These are phyloP conservation scores for Ilex aquifolium DNA, from an alignment of 257 asterid genomes.

Conservation along the genomic window DNA sequence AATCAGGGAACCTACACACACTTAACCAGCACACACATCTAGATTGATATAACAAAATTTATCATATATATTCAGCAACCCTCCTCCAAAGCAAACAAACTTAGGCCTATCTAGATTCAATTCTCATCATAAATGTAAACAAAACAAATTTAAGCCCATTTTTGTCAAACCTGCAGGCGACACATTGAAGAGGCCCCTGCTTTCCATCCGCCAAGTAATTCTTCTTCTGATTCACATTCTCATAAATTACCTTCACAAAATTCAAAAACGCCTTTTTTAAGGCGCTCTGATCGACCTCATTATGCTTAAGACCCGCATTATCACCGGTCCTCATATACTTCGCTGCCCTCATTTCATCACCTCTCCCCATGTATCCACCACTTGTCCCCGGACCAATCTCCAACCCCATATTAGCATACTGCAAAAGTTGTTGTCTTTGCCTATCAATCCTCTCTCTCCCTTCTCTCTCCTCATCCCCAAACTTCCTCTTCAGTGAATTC, in stretches of 20 bases:
- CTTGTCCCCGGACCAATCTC: slow-evolving; percentile 30
- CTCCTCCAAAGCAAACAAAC: neutral
- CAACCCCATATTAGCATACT: slow-evolving; percentile 50
- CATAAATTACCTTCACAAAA: slow-evolving; percentile 64
- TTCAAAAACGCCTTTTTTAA: slow-evolving; percentile 59
- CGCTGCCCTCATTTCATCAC: slow-evolving; percentile 46
- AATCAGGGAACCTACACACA: too few species aligned
- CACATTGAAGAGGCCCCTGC: slow-evolving; percentile 65
- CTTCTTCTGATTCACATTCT: slow-evolving; percentile 47
- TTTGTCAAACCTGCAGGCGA: slow-evolving; percentile 62
- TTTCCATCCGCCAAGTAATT: slow-evolving; percentile 69
- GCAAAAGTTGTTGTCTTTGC: slow-evolving; percentile 86
- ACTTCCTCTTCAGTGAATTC: slow-evolving; percentile 60
- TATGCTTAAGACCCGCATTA: slow-evolving; percentile 16
- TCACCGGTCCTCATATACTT: slow-evolving; percentile 45
- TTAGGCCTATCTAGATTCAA: too few species aligned
- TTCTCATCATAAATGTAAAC: too few species aligned
- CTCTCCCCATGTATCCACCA: slow-evolving; percentile 32
- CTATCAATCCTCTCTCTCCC: slow-evolving; percentile 73
- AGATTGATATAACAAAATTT: too few species aligned
- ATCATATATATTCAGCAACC: too few species aligned
- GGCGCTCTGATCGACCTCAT: slow-evolving; percentile 54
- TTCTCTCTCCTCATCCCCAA: slow-evolving; percentile 67
- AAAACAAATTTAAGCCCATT: neutral
- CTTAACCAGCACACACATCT: too few species aligned